Base-by-base conservation (phyloP, 1,284 basidiomycete species). In the Trichosporon faecale region DNA sequence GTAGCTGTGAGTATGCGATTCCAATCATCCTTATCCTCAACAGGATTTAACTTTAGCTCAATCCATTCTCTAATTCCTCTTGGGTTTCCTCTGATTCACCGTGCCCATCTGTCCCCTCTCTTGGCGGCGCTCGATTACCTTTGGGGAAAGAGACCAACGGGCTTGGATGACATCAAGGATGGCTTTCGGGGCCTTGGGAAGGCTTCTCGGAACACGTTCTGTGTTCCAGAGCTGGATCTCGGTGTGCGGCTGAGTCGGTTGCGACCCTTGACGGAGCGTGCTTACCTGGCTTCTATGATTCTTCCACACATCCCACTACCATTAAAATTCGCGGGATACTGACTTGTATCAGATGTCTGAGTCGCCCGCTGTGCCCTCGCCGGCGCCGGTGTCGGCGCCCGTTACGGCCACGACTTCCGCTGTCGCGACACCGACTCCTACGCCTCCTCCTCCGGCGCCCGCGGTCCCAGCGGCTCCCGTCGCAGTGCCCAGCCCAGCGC, bases 21-120 rank as follows among this genome's bases (percentile, higher is more conserved):
- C 16, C 40, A 44, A 12, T 11, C 37, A 44, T 44, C 61, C 35
- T 18, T 25, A 16, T 46, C 61, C 63, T 74, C 71, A 75, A 79
- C 68, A 82, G 77, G 81, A 82, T 82, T 82, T 76, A 82, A 81
- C 76, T 78, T 82, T 76, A 82, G 81, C 81, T 82, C 76, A 82
- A 82, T 82, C 81, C 81, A 82, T 82, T 82, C 81, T 82, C 81
- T 82, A 78, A 82, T 66, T 73, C 68, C 73, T 73, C 69, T 66
- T 70, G 67, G 23, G 25, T 55, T 69, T 67, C 75, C 66, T 68
- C 70, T 49, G 29, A 65, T 64, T 70, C 61, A 65, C 46, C 73
- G 70, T 71, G 68, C 76, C 73, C 69, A 66, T 75, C 73, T 67
- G 68, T 71, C 65, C 27, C 46, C 61, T 57, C 25, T 33, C 33